Base-by-base conservation (phyloP, 2,329 filamentous ascomycete genomes). In the Exophiala lecanii-corni region DNA sequence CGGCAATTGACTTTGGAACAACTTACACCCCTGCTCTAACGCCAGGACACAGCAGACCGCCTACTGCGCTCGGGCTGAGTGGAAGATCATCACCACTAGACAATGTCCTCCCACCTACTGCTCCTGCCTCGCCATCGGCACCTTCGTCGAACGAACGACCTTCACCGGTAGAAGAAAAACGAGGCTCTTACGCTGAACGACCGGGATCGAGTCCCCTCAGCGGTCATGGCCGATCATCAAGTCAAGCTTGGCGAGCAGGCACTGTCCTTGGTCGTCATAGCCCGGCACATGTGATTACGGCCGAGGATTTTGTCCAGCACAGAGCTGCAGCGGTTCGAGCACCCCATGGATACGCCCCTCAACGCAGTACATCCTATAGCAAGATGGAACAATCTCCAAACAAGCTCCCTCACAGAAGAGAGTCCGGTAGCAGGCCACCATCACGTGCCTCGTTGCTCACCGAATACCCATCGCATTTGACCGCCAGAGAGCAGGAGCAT, bases 401-500 rank as follows among this genome's bases (percentile, higher is more conserved):
- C 30, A 55, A 51, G 35, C 36, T 54, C 17, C 50, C 45, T 40
- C 53, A 47, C 20, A 49, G 48, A 25, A 39, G 39, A 31, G 45
- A 51, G 16, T 67, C n/a, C 41, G 15, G 32, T 18, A 42, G 6
- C 15, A 73, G 16, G 55, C 61, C 47, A 58, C 59, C 30, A 55
- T 39, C 71, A 65, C 20, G 64, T 62, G 40, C 59, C 59, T 34
- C 54, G 7, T 33, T 46, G 5, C 39, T 47, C 15, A n/a, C 49
- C 10, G 73, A 79, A 51, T 65, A 75, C 17, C 72, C 76, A 6
- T 66, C 69, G 0, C 77, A 82, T 44, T 72, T 95, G n/a, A 89
- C 86, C 15, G 89, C 89, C 13, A 79, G 84, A 12, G 89, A 95
- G 63, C 89, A 94, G 61, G 87, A 94, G 64, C 84, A 94, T 54